Conservation (phyloP, 2,329 filamentous ascomycete species). For the Penicillium sp. region DNA sequence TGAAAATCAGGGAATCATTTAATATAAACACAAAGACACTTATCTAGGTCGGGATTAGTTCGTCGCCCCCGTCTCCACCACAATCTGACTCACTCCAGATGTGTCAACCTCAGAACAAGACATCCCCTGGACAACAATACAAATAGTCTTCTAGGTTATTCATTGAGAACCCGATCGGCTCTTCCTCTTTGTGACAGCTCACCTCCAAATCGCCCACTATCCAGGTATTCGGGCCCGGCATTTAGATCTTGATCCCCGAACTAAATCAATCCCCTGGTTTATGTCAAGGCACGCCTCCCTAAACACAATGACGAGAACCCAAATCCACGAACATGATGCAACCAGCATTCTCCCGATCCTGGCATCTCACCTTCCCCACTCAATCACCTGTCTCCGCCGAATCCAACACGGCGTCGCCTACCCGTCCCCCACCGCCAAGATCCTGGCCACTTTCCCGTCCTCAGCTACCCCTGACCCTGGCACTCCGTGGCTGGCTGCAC, state of each 20-base stretch:
- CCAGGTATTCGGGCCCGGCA: slow-evolving; percentile 10
- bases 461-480: slow-evolving; percentile 5
- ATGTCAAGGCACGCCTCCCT: too few relatives aligned
- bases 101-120: slow-evolving; percentile 1
- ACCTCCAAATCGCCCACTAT: slow-evolving; percentile 1
- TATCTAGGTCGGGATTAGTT: neutral
- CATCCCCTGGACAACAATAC: neutral
- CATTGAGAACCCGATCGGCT: slow-evolving; percentile 3
- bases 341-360: slow-evolving; percentile 28
- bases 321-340: slow-evolving; percentile 21
- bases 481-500: slow-evolving; percentile 40
- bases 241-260: neutral
- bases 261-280: too few relatives aligned
- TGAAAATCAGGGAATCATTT: neutral
- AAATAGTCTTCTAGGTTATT: slow-evolving; percentile 2
- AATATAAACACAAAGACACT: neutral
- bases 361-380: slow-evolving; percentile 36
- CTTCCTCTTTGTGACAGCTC: slow-evolving; percentile 5
- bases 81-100: neutral
- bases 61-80: neutral
- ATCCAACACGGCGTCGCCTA: slow-evolving; percentile 38
- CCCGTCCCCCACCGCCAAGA: slow-evolving; percentile 31
- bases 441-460: slow-evolving; percentile 34
- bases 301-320: neutral
- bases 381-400: slow-evolving; percentile 37